Evolutionary conservation across 768 basidiomycete species (phyloP).

Genomic region (Mrakia hoshinonis): DNA sequence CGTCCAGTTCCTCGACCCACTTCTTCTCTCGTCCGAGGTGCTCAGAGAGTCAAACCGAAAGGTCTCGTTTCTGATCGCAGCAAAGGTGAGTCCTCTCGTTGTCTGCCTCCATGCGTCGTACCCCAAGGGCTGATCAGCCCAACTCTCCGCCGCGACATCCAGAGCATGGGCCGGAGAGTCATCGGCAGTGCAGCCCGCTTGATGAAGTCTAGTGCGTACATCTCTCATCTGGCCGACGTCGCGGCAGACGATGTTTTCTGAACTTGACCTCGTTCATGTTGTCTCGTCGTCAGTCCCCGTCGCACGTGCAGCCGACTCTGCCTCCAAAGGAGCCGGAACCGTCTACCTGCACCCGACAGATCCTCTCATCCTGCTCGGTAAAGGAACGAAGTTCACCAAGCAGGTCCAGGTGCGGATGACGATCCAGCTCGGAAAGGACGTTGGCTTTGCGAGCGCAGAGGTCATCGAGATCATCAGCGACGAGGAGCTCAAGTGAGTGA

Average conservation of each 20-base stretch:
- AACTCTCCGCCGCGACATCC: not conserved
- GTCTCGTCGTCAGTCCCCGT: constrained; percentile 65
- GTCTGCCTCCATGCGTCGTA: not conserved
- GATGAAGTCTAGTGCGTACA: constrained; percentile 75
- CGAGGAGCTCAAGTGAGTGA: constrained; percentile 50
- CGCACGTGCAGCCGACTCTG: constrained; percentile 77
- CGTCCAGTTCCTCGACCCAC: constrained; percentile 77
- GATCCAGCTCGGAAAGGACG: constrained; percentile 63
- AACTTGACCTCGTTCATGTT: not conserved
- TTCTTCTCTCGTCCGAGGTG: constrained; percentile 74
- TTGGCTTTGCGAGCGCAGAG: constrained; percentile 69
- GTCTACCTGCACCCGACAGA: constrained; percentile 65
- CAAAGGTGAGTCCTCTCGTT: constrained; percentile 45
- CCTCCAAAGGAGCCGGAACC: constrained; percentile 63
- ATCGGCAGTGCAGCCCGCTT: constrained; percentile 72
- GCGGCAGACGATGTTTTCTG: not conserved
- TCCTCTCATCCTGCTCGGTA: constrained; percentile 71
- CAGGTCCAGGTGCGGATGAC: constrained; percentile 50
- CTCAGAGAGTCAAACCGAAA: constrained; percentile 70
- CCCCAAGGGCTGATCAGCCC: not conserved
- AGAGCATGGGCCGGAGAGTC: constrained; percentile 66
- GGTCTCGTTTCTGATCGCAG: constrained; percentile 80
- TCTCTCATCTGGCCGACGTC: not conserved
- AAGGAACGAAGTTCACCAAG: constrained; percentile 69
- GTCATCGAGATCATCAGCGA: constrained; percentile 83